Percentiles rank a stretch among this genome's conserved stretches.
Conservation (phyloP, 768 basidiomycete species). For the Gloeostereum incarnatum region DNA sequence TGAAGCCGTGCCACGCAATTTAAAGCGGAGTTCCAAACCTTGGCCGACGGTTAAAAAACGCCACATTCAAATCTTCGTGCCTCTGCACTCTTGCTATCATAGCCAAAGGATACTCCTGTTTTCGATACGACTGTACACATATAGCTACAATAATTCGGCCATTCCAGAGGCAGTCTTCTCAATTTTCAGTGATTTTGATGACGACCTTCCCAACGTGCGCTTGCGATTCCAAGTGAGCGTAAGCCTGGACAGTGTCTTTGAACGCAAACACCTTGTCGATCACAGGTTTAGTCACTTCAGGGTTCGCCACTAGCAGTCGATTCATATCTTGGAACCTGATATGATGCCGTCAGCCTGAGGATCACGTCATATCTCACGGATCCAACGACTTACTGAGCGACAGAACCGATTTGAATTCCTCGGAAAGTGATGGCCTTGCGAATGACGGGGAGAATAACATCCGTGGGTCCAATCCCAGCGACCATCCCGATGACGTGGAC, state of each 20-base stretch:
- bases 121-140: no score
- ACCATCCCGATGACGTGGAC: slow-evolving; percentile 45
- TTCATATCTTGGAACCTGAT: slow-evolving; percentile 37
- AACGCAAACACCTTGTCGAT: slow-evolving; percentile 43
- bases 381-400: slow-evolving; percentile 26
- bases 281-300: slow-evolving; percentile 27
- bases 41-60: no score
- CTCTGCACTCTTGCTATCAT: no score
- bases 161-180: no score
- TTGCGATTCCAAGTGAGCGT: slow-evolving; percentile 33
- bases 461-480: slow-evolving; percentile 21
- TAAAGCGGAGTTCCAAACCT: no score
- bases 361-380: not conserved
- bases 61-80: no score
- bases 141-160: no score
- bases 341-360: not conserved
- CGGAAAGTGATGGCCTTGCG: slow-evolving; percentile 24
- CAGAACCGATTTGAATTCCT: slow-evolving; percentile 35
- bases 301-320: slow-evolving; percentile 23
- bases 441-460: slow-evolving; percentile 18
- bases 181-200: slow-evolving; percentile 17
- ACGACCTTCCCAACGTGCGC: slow-evolving; percentile 45
- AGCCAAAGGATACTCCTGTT: no score
- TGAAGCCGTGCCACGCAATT: no score
- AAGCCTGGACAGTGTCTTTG: slow-evolving; percentile 33